These are phyloP conservation scores for Polyporus arcularius DNA, from an alignment of 768 basidiomycete species.

Conservation along the genomic window DNA sequence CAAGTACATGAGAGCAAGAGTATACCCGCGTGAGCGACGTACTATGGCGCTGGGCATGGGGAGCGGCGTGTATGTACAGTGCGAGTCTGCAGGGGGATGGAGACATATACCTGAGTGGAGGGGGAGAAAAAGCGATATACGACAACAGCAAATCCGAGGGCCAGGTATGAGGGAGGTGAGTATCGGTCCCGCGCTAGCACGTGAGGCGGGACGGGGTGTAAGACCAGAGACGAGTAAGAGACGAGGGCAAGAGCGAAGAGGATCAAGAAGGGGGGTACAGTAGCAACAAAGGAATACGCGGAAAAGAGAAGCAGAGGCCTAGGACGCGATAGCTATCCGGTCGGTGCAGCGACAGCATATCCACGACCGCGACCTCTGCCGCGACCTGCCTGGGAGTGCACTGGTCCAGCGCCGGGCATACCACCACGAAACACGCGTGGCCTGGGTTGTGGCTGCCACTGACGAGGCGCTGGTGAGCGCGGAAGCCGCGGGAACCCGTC, in stretches of 20 bases:
- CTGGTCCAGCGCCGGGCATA: not conserved
- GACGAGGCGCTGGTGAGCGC: not conserved
- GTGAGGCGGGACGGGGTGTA: not conserved
- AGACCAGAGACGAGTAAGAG: not conserved
- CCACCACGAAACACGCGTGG: not conserved
- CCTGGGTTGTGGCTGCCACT: not conserved
- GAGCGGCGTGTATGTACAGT: too few relatives aligned
- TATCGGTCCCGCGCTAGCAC: not conserved
- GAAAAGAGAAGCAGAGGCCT: not conserved
- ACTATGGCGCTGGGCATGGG: too few relatives aligned
- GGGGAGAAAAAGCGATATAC: not conserved
- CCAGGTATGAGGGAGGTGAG: not conserved
- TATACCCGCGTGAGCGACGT: too few relatives aligned
- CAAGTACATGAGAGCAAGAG: too few relatives aligned
- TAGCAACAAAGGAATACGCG: not conserved
- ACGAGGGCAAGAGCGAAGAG: not conserved
- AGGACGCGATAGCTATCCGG: not conserved
- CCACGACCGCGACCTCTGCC: conserved; percentile 11
- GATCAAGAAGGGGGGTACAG: not conserved
- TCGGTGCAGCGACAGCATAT: not conserved
- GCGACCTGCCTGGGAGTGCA: conserved; percentile 2
- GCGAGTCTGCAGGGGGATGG: not conserved
- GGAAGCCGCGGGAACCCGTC: not conserved
- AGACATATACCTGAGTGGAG: not conserved
- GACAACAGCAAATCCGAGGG: not conserved